Evolutionary conservation across 2,329 filamentous ascomycete species (phyloP).

Genomic region (Leptographium flavum): DNA sequence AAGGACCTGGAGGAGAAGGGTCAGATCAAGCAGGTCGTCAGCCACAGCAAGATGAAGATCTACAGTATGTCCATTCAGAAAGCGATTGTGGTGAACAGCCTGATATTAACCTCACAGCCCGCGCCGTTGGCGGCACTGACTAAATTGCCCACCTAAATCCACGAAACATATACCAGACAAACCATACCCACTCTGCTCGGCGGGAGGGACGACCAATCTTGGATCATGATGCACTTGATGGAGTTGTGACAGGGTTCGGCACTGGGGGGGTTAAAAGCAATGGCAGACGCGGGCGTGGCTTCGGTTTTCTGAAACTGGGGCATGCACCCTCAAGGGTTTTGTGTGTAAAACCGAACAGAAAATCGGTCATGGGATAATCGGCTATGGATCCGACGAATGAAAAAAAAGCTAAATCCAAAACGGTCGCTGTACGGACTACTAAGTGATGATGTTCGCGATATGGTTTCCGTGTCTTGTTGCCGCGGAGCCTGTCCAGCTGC

Average conservation of each 20-base stretch:
- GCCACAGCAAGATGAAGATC: conserved; percentile 95
- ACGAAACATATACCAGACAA: conserved; percentile 8
- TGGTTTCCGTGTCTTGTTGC: not conserved
- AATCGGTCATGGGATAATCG: not conserved
- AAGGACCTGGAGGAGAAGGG: conserved; percentile 95
- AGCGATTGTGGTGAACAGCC: conserved; percentile 11
- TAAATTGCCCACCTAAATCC: conserved; percentile 16
- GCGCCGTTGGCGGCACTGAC: conserved; percentile 41
- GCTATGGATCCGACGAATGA: conserved; percentile 3
- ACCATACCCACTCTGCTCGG: not conserved
- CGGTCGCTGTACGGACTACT: too few species aligned
- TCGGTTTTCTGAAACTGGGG: not conserved
- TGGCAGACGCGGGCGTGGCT: not conserved
- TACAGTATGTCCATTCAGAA: conserved; percentile 53
- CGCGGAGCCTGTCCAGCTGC: too few species aligned
- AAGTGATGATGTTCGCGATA: too few species aligned
- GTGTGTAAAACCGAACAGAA: conserved; percentile 5
- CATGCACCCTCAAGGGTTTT: conserved; percentile 1
- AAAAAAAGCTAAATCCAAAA: conserved; percentile 1
- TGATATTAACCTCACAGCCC: conserved; percentile 30
- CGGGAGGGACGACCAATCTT: conserved; percentile 1
- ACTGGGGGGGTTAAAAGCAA: not conserved
- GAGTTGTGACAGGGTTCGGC: conserved; percentile 8
- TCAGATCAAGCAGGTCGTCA: conserved; percentile 93
- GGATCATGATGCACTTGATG: conserved; percentile 5